phyloP scores from a whole-genome alignment of 164 flowering plant species.

The Houttuynia cordata region DNA sequence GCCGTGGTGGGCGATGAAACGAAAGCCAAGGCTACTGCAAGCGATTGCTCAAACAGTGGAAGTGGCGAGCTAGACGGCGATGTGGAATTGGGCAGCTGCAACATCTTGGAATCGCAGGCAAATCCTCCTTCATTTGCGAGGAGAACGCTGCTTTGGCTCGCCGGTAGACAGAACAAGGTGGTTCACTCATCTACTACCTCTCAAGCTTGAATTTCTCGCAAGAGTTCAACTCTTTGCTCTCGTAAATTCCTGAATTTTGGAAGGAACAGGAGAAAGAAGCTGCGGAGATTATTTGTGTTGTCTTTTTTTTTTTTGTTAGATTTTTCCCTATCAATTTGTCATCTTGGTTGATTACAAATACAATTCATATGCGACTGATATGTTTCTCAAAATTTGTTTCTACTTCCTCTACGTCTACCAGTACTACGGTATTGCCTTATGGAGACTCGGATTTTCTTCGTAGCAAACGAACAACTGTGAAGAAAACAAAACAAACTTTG shows the following conservation, averaged over 20 bases:
- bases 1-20: conserved; percentile 15
- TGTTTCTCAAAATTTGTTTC: too few species aligned
- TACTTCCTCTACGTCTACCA: too few species aligned
- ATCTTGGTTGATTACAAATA: too few species aligned
- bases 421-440: too few species aligned
- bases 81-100: conserved; percentile 29
- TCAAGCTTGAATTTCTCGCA: conserved; percentile 20
- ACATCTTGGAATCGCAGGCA: conserved; percentile 32
- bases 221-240: too few species aligned
- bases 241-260: conserved; percentile 6
- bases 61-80: conserved; percentile 14
- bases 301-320: not conserved
- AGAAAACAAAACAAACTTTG: too few species aligned
- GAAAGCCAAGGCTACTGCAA: conserved; percentile 17
- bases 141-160: conserved; percentile 54
- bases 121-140: conserved; percentile 44
- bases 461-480: too few species aligned
- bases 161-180: conserved; percentile 62
- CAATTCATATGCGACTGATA: too few species aligned
- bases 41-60: conserved; percentile 24
- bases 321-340: too few species aligned
- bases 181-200: conserved; percentile 47
- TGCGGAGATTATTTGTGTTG: too few species aligned
- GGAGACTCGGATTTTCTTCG: too few species aligned
- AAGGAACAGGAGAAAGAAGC: conserved; percentile 1